These are phyloP conservation scores for Alnus rubra DNA, from an alignment of 306 rosid species.

Conservation along the genomic window DNA sequence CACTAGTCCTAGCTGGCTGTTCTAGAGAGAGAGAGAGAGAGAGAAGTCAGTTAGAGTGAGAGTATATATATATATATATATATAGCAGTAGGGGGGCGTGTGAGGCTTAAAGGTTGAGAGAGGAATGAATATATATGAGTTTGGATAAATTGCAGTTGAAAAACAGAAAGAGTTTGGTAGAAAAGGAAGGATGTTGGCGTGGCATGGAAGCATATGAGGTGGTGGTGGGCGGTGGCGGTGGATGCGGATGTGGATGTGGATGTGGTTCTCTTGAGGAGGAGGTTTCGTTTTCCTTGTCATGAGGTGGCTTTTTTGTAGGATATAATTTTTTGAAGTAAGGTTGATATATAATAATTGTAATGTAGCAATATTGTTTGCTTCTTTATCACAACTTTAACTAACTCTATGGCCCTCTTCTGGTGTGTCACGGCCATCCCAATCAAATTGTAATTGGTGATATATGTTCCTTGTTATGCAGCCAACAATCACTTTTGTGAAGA, in stretches of 20 bases:
- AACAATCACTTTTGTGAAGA: slow-evolving; percentile 2
- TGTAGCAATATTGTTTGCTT: slow-evolving; percentile 36
- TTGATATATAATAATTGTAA: slow-evolving; percentile 22
- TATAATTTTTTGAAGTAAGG: slow-evolving; percentile 23
- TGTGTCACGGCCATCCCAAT: slow-evolving; percentile 7
- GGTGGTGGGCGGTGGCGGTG: slow-evolving; percentile 21
- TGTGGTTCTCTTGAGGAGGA: not conserved
- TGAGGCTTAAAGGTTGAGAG: not conserved
- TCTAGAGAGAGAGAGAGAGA: not conserved
- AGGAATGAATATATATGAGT: slow-evolving; percentile 2
- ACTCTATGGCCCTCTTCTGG: slow-evolving; percentile 45
- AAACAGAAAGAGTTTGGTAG: slow-evolving; percentile 6
- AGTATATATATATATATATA: not conserved
- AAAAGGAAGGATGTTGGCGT: slow-evolving; percentile 33
- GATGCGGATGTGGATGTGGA: not conserved
- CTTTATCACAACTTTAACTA: slow-evolving; percentile 59
- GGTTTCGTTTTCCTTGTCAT: not conserved
- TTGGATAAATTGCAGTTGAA: slow-evolving; percentile 8
- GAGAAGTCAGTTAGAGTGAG: not conserved
- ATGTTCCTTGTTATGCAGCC: not conserved
- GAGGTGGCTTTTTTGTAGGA: slow-evolving; percentile 12
- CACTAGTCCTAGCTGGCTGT: not conserved
- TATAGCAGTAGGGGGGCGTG: too few species aligned
- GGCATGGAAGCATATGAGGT: slow-evolving; percentile 35
- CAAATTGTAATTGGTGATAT: not conserved